Percentiles rank a stretch among this genome's conserved stretches.
These are phyloP conservation scores for Gleditsia sinensis DNA, from an alignment of 306 rosid genomes.

Conservation along the genomic window DNA sequence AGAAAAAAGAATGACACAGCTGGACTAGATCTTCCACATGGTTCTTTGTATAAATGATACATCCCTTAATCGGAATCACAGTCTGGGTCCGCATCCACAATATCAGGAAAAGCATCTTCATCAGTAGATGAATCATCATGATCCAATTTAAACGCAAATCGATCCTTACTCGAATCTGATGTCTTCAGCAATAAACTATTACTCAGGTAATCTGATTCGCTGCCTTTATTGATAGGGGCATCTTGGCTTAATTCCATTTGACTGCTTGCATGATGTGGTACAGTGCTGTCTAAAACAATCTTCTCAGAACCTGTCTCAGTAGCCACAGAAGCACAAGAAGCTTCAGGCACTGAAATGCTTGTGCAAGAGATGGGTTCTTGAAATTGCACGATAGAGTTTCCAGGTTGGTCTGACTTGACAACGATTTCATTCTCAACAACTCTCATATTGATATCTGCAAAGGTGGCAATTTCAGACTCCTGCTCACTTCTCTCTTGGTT, in stretches of 20 bases:
- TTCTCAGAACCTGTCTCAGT: conserved; percentile 26
- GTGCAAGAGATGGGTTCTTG: conserved; percentile 34
- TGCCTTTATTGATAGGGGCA: conserved; percentile 11
- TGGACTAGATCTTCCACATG: conserved; percentile 6
- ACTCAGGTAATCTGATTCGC: conserved; percentile 28
- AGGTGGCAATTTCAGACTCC: conserved; percentile 21
- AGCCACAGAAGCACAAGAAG: conserved; percentile 22
- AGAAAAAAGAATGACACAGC: neutral
- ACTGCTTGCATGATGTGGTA: conserved; percentile 37
- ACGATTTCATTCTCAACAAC: conserved; percentile 34
- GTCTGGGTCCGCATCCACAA: conserved; percentile 71
- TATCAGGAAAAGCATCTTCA: conserved; percentile 67
- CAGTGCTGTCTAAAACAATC: conserved; percentile 24
- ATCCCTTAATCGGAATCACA: conserved; percentile 53
- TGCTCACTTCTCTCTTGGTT: conserved; percentile 33
- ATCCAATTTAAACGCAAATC: conserved; percentile 25
- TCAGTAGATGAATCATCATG: conserved; percentile 31
- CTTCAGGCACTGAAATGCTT: conserved; percentile 25
- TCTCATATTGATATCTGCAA: conserved; percentile 42
- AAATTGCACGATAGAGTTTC: conserved; percentile 24
- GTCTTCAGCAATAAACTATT: conserved; percentile 23
- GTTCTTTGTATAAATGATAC: conserved; percentile 3
- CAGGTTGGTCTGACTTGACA: conserved; percentile 34
- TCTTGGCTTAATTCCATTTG: conserved; percentile 27
- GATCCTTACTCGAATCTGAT: conserved; percentile 30